phyloP scores from a whole-genome alignment of 1,139 yeast genomes.

The Hyphopichia buzzinii region DNA sequence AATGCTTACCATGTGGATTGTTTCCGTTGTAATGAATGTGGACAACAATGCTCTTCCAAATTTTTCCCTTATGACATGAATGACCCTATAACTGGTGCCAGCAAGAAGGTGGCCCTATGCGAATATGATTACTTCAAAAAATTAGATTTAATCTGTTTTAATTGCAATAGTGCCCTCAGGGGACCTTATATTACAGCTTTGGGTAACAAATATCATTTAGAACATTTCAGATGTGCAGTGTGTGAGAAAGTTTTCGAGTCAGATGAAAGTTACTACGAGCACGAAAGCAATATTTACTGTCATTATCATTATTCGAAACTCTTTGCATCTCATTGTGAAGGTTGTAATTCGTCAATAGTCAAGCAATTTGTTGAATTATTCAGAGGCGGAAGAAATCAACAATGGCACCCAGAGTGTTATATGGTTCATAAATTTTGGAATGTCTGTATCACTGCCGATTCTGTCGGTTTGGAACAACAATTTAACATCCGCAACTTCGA shows the following conservation, averaged over 20 bases:
- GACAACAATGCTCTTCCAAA: slow-evolving; percentile 67
- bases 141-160: slow-evolving; percentile 76
- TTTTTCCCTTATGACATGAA: slow-evolving; percentile 59
- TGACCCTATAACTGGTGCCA: slow-evolving; percentile 30
- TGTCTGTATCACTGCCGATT: slow-evolving; percentile 68
- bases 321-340: slow-evolving; percentile 89
- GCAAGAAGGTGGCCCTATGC: slow-evolving; percentile 70
- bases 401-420: slow-evolving; percentile 99
- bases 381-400: slow-evolving; percentile 91
- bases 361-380: slow-evolving; percentile 92
- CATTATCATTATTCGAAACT: slow-evolving; percentile 85
- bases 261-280: slow-evolving; percentile 92
- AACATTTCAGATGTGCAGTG: slow-evolving; percentile 89
- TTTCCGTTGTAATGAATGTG: slow-evolving; percentile 82
- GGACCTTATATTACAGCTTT: slow-evolving; percentile 95
- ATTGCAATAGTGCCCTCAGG: slow-evolving; percentile 80
- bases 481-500: slow-evolving; percentile 7
- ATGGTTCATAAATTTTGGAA: slow-evolving; percentile 98
- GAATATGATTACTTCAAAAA: slow-evolving; percentile 90
- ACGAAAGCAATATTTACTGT: slow-evolving; percentile 78
- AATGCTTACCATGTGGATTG: slow-evolving; percentile 83
- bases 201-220: slow-evolving; percentile 89
- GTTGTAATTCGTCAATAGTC: slow-evolving; percentile 86
- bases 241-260: slow-evolving; percentile 88
- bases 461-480: slow-evolving; percentile 52